Conservation (phyloP, 805 yeast genomes). For the Lipomyces japonicus region DNA sequence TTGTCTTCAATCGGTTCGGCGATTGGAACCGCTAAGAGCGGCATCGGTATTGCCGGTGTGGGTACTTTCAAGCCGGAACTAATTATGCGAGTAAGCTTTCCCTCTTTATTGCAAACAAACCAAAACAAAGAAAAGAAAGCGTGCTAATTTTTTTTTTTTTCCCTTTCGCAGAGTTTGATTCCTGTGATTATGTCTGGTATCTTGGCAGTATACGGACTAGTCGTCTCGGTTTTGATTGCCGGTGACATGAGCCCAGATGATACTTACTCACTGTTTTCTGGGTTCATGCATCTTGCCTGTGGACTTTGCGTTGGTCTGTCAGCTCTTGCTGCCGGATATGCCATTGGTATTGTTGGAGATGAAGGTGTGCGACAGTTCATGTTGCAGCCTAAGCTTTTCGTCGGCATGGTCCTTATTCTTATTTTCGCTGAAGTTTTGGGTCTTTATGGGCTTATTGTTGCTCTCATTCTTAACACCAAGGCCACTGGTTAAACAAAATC, state of each 20-base stretch:
- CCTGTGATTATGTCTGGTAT: slow-evolving; percentile 99
- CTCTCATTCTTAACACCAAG: slow-evolving; percentile 92
- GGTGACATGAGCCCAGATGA: slow-evolving; percentile 37
- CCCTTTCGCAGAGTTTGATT: slow-evolving; percentile 44
- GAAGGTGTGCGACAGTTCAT: slow-evolving; percentile 84
- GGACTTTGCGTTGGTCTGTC: slow-evolving; percentile 96
- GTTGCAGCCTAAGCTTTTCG: slow-evolving; percentile 85
- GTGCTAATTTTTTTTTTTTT: neutral
- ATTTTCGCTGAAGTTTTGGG: slow-evolving; percentile 91
- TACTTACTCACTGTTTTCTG: slow-evolving; percentile 64
- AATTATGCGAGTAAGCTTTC: slow-evolving; percentile 62
- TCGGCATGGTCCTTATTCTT: slow-evolving; percentile 81
- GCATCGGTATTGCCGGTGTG: slow-evolving; percentile 96
- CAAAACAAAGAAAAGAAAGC: too few species aligned
- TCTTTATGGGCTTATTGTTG: slow-evolving; percentile 95
- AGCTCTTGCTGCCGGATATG: slow-evolving; percentile 93
- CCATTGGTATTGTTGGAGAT: slow-evolving; percentile 91
- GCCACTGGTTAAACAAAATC: slow-evolving; percentile 48
- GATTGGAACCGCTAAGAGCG: slow-evolving; percentile 96
- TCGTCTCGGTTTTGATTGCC: slow-evolving; percentile 94
- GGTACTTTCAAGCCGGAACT: slow-evolving; percentile 97
- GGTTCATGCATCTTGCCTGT: slow-evolving; percentile 95
- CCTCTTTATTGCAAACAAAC: neutral
- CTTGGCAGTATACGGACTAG: slow-evolving; percentile 92
- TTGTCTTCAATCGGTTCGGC: slow-evolving; percentile 99